Base-by-base conservation (phyloP, 176 grass and related monocot species). In the Eragrostis curvula region DNA sequence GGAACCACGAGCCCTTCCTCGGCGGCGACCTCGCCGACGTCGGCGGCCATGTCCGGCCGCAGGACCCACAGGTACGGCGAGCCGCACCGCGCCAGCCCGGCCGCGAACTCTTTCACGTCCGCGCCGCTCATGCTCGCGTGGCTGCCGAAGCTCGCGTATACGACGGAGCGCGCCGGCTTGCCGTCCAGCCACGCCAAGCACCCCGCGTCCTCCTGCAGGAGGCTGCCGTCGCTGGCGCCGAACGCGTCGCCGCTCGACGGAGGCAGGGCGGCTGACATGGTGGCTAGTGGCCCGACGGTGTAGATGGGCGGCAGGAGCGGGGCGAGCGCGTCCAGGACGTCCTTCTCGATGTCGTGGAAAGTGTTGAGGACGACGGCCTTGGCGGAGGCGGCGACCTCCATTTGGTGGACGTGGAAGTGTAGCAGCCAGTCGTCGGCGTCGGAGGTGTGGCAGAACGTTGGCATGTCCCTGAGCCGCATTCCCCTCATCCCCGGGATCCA, bases 361-460 rank as follows among this genome's bases (percentile, higher is more conserved):
- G 90, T 89, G 71, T 92, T 92, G 67, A 92, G 9, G 44, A 92
- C n/a, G 55, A 89, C 55, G 21, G 83, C 86, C 20, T 21, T 25
- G 25, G 86, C 58, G 43, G 13, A n/a, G 73, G 12, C 30, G 14
- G 74, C 80, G n/a, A 36, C 25, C 1, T 30, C n/a, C 67, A 82
- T 85, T 49, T 89, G 72, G 16, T 68, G 36, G 10, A 59, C 56
- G n/a, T 12, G 21, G 56, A 59, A 75, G 29, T 10, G 5, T 0
- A 79, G 10, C 49, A 32, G 52, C 69, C 48, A 86, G 15, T 89
- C 83, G 48, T 84, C 65, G 17, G 32, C 48, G 59, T 79, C 78
- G 0, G 84, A 53, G 0, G 79, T 77, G 45, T 12, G 85, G 85
- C 82, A 73, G 71, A 90, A 88, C 1, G 85, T 28, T 7, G 75